Conservation (phyloP, 192 early-diverging fungal species). For the Borealophlyctis nickersoniae region DNA sequence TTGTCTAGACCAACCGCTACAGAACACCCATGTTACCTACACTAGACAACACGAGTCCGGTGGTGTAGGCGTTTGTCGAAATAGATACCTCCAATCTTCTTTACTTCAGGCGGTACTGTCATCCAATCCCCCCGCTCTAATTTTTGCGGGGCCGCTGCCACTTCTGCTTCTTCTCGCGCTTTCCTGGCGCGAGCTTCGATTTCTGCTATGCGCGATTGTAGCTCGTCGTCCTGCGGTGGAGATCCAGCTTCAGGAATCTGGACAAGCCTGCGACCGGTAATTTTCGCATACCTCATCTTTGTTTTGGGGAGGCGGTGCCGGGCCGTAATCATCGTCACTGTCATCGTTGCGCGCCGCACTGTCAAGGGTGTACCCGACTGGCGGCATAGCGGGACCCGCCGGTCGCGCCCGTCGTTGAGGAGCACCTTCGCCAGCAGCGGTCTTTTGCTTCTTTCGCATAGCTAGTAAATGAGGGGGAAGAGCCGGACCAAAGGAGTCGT, state of each 20-base stretch:
- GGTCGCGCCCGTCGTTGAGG: constrained; percentile 4
- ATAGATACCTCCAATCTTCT: constrained; percentile 7
- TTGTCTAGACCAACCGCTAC: constrained; percentile 25
- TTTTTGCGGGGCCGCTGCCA: constrained; percentile 8
- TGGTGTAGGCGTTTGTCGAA: too few species aligned
- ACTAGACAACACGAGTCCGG: too few species aligned
- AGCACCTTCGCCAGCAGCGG: constrained; percentile 4
- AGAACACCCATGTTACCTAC: too few species aligned
- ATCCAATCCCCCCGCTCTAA: constrained; percentile 57
- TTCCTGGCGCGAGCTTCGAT: constrained; percentile 14
- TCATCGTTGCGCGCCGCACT: constrained; percentile 2
- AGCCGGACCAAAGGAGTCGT: constrained; percentile 29
- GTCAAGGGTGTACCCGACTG: too few species aligned
- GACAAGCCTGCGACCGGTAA: too few species aligned
- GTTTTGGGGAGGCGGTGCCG: constrained; percentile 11
- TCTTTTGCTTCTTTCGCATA: constrained; percentile 4
- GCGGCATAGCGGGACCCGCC: constrained; percentile 10
- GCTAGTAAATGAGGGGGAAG: constrained; percentile 24
- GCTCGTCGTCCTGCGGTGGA: constrained; percentile 4
- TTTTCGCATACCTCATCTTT: not conserved
- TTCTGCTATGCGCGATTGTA: constrained; percentile 18
- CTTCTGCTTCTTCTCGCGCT: constrained; percentile 15
- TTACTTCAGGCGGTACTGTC: constrained; percentile 55
- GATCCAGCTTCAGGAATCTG: not conserved
- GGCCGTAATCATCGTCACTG: constrained; percentile 17